Evolutionary conservation across 441 rosid species (phyloP), one percentile per base, ranked within the genome.

Genomic region (Hura crepitans): DNA sequence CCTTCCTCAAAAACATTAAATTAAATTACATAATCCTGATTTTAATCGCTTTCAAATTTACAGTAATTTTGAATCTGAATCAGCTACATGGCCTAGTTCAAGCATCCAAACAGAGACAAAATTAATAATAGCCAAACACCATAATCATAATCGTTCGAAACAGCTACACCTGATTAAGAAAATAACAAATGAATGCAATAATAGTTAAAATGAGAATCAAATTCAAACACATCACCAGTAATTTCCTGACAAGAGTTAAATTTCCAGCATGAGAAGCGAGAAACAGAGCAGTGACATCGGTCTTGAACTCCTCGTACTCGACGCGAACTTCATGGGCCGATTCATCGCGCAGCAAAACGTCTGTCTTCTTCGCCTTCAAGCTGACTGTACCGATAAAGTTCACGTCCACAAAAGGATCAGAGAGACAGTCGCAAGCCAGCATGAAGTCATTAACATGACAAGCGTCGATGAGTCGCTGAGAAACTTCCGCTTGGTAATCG

Each of bases 281-380:
- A 82, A 92, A 90, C 71, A 94, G 81, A 71, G 99, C 86, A 35
- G 93, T 85, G 28, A 94, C 97, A 68, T 92, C 96, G 17, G 97
- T 89, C 81, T 81, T 87, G 72, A 95, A 86, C 86, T 95, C 99
- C 80, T 89, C 96, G 71, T 83, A 84, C 75, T 85, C 96, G 1
- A 89, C 79, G 14, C 76, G 77, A 57, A 90, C 89, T 76, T 92
- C 92, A 55, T 84, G 80, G 2, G 97, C 72, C 20, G 83, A 74
- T 77, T 92, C 95, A 17, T 82, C 93, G 22, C 81, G 82, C 76
- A 87, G 79, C 62, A 88, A 80, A 45, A 89, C 80, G 66, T 89
- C 95, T 22, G 85, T 77, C 78, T 80, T 84, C 85, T 89, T 82
- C 53, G 88, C 72, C 74, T 85, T 87, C 79, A 92, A 80, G 81